Evolutionary conservation across 176 grass and related monocot genomes (phyloP), one percentile per base, ranked within the genome.

Genomic region (Areca catechu): DNA sequence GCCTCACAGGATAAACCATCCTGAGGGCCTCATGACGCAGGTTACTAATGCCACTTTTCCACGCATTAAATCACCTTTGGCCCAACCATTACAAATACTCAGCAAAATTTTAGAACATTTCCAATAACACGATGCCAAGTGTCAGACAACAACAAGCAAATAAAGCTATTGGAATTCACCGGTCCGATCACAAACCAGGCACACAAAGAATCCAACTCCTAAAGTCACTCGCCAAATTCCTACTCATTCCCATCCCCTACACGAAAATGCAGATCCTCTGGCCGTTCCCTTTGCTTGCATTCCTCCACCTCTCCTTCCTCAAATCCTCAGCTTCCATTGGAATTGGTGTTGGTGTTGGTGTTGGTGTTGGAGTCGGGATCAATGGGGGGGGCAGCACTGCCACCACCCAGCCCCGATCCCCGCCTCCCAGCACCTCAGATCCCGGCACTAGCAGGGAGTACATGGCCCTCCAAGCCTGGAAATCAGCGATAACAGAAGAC

Each of bases 401-500:
- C 83, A 4, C 58, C 74, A 14, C 56, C 34, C 6, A 43, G 1
- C 9, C 34, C 34, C 34, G 14, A 43, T 7, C 34, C 12, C 34
- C 34, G 2, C 34, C 34, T 3, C 21, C n/a, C 1, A 19, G 57
- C n/a, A 7, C 75, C 3, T 61, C 74, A 19, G 48, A 27, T 15
- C 9, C 49, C 61, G 43, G 20, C 48, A 34, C 48, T 27, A 74
- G 71, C 49, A 75, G 58, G 22, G 86, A 95, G 54, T 96, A 71
- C 76, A 17, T 62, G 48, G 83, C 86, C 53, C 70, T 96, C 51
- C 91, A 96, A 52, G 77, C 80, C 37, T 74, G 89, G 71, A 96
- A 87, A 58, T 65, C 49, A 2, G 91, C 91, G 56, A 67, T 96
- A 19, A 83, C 75, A 0, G 83, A 87, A 12, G 91, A 96, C 63